phyloP scores from a whole-genome alignment of 176 grass and related monocot species.

The Carex scoparia region DNA sequence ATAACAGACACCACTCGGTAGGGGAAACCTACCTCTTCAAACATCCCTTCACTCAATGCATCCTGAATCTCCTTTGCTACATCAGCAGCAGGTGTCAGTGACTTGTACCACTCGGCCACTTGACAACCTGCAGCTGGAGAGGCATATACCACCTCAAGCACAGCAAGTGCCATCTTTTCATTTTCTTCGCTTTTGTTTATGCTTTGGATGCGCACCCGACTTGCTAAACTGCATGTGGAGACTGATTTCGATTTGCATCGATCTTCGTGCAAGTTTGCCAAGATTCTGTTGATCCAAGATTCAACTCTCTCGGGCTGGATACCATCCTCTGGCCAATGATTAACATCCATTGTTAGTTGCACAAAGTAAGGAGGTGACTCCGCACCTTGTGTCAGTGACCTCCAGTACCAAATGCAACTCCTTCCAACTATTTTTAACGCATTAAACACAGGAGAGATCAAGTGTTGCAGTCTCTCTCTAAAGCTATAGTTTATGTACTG shows the following conservation, averaged over 20 bases:
- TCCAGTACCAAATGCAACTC: conserved; percentile 87
- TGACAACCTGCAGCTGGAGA: conserved; percentile 57
- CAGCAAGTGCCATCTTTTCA: conserved; percentile 66
- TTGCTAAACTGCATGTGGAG: conserved; percentile 63
- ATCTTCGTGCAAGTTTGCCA: conserved; percentile 72
- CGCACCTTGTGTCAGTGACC: conserved; percentile 81
- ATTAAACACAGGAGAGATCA: conserved; percentile 56
- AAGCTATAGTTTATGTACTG: conserved; percentile 33
- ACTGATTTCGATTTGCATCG: conserved; percentile 54
- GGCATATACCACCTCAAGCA: conserved; percentile 94
- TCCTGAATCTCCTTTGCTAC: conserved; percentile 77
- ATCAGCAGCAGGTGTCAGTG: conserved; percentile 78
- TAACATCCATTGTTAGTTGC: conserved; percentile 89
- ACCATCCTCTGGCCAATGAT: conserved; percentile 91
- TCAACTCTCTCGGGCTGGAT: conserved; percentile 96
- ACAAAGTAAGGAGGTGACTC: conserved; percentile 98
- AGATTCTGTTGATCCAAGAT: conserved; percentile 82
- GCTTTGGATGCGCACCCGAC: conserved; percentile 86
- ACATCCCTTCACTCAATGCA: conserved; percentile 57
- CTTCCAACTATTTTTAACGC: conserved; percentile 47
- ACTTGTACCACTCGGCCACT: conserved; percentile 63
- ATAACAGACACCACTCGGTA: conserved; percentile 79
- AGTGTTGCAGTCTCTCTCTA: conserved; percentile 37
- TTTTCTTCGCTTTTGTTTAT: conserved; percentile 84
- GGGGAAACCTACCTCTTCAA: conserved; percentile 73